phyloP scores from a whole-genome alignment of 805 yeast genomes.

The Saccharomycopsis sp. region DNA sequence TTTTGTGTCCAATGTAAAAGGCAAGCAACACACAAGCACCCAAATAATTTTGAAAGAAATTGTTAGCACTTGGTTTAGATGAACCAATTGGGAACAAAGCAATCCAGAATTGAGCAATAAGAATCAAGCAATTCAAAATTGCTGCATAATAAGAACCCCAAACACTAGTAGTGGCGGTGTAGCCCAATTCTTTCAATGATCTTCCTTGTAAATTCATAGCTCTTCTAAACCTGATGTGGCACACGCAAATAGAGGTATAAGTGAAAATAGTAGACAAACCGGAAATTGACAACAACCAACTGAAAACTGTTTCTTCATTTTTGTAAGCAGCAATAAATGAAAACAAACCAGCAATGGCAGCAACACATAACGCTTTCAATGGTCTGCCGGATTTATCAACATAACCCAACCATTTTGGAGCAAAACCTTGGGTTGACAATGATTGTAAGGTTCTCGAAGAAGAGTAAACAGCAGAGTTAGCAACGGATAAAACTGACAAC shows the following conservation, averaged over 20 bases:
- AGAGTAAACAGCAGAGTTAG: slow-evolving; percentile 70
- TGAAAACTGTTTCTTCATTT: slow-evolving; percentile 49
- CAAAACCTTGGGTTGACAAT: slow-evolving; percentile 63
- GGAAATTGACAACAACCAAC: slow-evolving; percentile 57
- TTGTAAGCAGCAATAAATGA: slow-evolving; percentile 63
- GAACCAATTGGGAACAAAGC: slow-evolving; percentile 53
- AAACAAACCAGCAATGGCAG: slow-evolving; percentile 50
- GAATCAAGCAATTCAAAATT: slow-evolving; percentile 40
- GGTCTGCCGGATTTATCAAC: slow-evolving; percentile 56
- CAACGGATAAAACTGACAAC: slow-evolving; percentile 68
- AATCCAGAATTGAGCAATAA: slow-evolving; percentile 60
- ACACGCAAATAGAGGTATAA: slow-evolving; percentile 51
- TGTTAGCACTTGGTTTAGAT: slow-evolving; percentile 31
- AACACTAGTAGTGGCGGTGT: slow-evolving; percentile 43
- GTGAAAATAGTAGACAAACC: slow-evolving; percentile 58
- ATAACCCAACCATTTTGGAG: slow-evolving; percentile 46
- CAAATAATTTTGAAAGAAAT: slow-evolving; percentile 49
- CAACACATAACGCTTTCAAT: slow-evolving; percentile 42
- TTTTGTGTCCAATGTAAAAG: slow-evolving; percentile 46
- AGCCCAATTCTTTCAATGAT: slow-evolving; percentile 45
- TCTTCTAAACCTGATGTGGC: slow-evolving; percentile 51
- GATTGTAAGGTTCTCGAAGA: slow-evolving; percentile 64
- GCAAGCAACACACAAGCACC: slow-evolving; percentile 38
- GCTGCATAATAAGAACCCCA: slow-evolving; percentile 49
- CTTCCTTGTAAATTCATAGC: slow-evolving; percentile 52